A percentile compares a stretch with the other conserved stretches of the same genome.
Evolutionary conservation across 306 rosid species (phyloP).

Genomic region (Cyamopsis tetragonoloba): DNA sequence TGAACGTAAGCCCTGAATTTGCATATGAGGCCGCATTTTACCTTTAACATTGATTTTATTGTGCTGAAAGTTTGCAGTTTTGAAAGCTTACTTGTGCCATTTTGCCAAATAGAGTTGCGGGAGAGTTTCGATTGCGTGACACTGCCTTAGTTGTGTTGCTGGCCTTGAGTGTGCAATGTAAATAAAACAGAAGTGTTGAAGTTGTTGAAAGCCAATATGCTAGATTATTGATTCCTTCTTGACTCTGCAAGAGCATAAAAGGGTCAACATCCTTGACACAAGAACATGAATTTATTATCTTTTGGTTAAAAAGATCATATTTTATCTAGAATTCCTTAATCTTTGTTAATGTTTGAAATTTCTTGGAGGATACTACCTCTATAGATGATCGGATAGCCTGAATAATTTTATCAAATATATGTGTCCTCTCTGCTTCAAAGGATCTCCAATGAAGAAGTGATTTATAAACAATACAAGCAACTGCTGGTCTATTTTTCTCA

Average conservation of each 20-base stretch:
- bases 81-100: conserved; percentile 72
- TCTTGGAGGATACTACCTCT: conserved; percentile 50
- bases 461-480: conserved; percentile 69
- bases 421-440: conserved; percentile 80
- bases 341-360: background rate
- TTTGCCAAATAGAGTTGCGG: conserved; percentile 72
- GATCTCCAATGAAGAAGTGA: conserved; percentile 90
- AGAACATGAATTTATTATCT: background rate
- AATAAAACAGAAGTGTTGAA: conserved; percentile 73
- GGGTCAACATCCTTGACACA: conserved; percentile 2
- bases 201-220: conserved; percentile 90
- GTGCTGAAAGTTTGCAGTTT: background rate
- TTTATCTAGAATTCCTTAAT: background rate
- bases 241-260: conserved; percentile 43
- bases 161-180: conserved; percentile 82
- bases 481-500: conserved; percentile 69
- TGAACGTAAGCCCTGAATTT: conserved; percentile 68
- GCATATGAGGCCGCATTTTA: conserved; percentile 7
- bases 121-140: conserved; percentile 68
- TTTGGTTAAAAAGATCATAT: background rate
- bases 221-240: conserved; percentile 58
- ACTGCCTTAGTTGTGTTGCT: conserved; percentile 51
- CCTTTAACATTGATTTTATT: background rate
- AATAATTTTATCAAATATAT: conserved; percentile 70
- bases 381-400: conserved; percentile 56